Percentiles rank a stretch among this genome's conserved stretches.
Conservation (phyloP, 306 rosid species). For the Gastrolobium villosum region DNA sequence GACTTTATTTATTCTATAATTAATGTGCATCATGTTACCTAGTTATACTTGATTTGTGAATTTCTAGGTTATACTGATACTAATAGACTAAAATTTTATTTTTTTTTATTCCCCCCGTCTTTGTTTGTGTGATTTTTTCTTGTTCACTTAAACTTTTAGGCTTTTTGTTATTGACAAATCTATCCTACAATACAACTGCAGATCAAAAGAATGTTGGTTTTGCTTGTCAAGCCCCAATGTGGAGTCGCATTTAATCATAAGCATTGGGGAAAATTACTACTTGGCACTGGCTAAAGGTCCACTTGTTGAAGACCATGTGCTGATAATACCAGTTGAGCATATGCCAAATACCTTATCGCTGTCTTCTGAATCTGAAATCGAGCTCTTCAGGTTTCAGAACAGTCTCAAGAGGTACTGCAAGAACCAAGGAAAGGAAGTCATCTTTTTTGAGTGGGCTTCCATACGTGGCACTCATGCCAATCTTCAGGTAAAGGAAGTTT, state of each 20-base stretch:
- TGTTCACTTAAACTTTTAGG: slow-evolving; percentile 34
- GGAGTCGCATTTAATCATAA: slow-evolving; percentile 86
- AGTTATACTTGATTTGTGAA: slow-evolving; percentile 38
- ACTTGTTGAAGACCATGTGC: slow-evolving; percentile 85
- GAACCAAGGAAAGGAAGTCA: slow-evolving; percentile 78
- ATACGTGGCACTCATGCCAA: slow-evolving; percentile 85
- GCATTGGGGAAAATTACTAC: slow-evolving; percentile 84
- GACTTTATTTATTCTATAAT: slow-evolving; percentile 28
- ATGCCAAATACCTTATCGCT: slow-evolving; percentile 72
- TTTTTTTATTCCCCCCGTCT: slow-evolving; percentile 21
- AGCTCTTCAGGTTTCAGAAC: slow-evolving; percentile 71
- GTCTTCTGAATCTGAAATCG: slow-evolving; percentile 70
- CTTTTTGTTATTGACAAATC: slow-evolving; percentile 41
- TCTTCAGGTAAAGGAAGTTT: slow-evolving; percentile 78
- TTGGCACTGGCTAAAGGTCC: slow-evolving; percentile 97
- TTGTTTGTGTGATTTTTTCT: slow-evolving; percentile 24
- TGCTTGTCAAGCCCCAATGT: slow-evolving; percentile 93
- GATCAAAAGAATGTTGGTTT: slow-evolving; percentile 97
- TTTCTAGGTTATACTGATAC: slow-evolving; percentile 9
- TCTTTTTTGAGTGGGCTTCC: slow-evolving; percentile 95
- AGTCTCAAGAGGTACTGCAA: slow-evolving; percentile 70
- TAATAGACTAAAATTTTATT: slow-evolving; percentile 5
- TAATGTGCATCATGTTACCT: slow-evolving; percentile 8
- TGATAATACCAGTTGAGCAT: slow-evolving; percentile 87
- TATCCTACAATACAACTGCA: slow-evolving; percentile 58